These are phyloP conservation scores for Colletotrichum limetticola DNA, from an alignment of 2,329 filamentous ascomycete species.

Conservation along the genomic window DNA sequence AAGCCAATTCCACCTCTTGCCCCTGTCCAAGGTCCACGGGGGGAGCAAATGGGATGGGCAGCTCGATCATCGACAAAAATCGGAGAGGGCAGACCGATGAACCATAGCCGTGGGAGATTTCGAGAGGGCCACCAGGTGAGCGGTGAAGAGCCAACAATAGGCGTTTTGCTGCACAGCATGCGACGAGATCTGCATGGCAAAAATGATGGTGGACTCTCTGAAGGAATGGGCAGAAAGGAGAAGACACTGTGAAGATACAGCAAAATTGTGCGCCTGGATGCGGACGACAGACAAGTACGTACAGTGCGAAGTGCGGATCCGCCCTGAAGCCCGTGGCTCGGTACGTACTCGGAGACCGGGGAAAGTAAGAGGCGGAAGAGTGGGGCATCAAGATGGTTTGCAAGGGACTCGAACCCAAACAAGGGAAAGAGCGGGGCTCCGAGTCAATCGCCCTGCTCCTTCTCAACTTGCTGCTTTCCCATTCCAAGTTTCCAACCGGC, in stretches of 20 bases:
- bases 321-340: not conserved
- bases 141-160: not conserved
- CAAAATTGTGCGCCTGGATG: not conserved
- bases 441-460: constrained; percentile 18
- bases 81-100: constrained; percentile 10
- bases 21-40: constrained; percentile 2
- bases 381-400: not conserved
- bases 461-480: not conserved
- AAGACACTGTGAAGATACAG: not conserved
- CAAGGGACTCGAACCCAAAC: not conserved
- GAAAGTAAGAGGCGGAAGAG: not conserved
- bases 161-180: not conserved
- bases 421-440: not conserved
- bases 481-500: not conserved
- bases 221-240: not conserved
- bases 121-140: not conserved
- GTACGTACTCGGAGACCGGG: not conserved
- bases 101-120: not conserved
- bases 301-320: not conserved
- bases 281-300: too few relatives aligned
- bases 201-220: not conserved
- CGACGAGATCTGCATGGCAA: not conserved
- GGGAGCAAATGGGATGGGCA: not conserved
- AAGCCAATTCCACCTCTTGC: not conserved
- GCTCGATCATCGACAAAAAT: constrained; percentile 16